phyloP scores from a whole-genome alignment of 2,329 filamentous ascomycete species.

The Macrophomina pseudophaseolina region DNA sequence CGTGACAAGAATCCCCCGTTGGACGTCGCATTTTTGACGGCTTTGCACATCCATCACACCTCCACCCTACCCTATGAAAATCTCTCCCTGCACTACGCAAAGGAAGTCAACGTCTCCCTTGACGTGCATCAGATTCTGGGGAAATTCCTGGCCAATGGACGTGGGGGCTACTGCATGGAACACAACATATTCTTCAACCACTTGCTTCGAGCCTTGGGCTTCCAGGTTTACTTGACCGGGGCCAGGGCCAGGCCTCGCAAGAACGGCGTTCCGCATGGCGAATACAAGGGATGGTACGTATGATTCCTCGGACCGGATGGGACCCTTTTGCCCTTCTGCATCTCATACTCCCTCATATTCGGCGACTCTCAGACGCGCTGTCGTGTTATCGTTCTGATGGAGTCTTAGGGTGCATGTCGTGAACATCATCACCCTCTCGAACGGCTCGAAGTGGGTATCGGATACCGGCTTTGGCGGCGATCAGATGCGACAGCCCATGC shows the following conservation, averaged over 20 bases:
- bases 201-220: constrained; percentile 59
- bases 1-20: constrained; percentile 26
- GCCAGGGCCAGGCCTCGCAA: constrained; percentile 48
- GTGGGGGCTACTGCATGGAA: constrained; percentile 68
- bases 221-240: constrained; percentile 60
- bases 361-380: too few relatives aligned
- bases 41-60: constrained; percentile 45
- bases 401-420: constrained; percentile 61
- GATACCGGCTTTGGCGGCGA: constrained; percentile 71
- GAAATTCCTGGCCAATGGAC: constrained; percentile 54
- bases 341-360: constrained; percentile 23
- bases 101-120: constrained; percentile 42
- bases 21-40: constrained; percentile 28
- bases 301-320: too few relatives aligned
- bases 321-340: constrained; percentile 11
- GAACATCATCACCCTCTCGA: constrained; percentile 62
- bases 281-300: constrained; percentile 56
- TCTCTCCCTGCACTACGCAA: constrained; percentile 58
- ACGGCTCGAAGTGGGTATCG: constrained; percentile 56
- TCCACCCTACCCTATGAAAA: constrained; percentile 63
- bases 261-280: constrained; percentile 41
- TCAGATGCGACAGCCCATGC: constrained; percentile 63
- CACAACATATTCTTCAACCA: constrained; percentile 61
- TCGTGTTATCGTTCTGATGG: not conserved
- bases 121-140: constrained; percentile 55